Percentiles rank a stretch among this genome's conserved stretches.
These are phyloP conservation scores for Monosporozyma servazzii DNA, from an alignment of 805 yeast species.

Conservation along the genomic window DNA sequence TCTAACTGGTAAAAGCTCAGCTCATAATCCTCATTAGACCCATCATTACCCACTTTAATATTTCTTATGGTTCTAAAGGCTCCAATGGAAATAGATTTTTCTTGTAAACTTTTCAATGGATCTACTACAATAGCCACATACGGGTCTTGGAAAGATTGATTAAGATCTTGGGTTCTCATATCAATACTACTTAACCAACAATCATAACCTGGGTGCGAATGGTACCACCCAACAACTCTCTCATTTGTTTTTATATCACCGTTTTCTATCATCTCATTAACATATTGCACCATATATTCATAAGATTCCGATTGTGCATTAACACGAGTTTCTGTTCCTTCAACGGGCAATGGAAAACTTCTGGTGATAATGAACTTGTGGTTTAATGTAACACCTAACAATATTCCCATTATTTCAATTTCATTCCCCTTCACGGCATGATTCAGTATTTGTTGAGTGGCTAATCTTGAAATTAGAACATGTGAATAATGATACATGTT, in stretches of 20 bases:
- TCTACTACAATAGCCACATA: conserved; percentile 83
- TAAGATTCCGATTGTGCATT: conserved; percentile 91
- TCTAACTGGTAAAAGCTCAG: conserved; percentile 19
- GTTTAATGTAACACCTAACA: conserved; percentile 63
- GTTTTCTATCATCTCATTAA: conserved; percentile 40
- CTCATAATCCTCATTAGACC: conserved; percentile 1
- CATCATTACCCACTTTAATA: conserved; percentile 19
- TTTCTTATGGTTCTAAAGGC: conserved; percentile 69
- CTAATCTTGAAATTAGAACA: conserved; percentile 50
- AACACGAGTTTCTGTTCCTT: conserved; percentile 92
- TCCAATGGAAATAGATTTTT: conserved; percentile 71
- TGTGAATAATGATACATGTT: conserved; percentile 10
- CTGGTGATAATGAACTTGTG: conserved; percentile 62
- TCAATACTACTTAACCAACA: conserved; percentile 94
- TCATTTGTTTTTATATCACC: conserved; percentile 38
- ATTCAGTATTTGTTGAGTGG: conserved; percentile 62
- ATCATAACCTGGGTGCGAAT: conserved; percentile 97
- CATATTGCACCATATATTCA: conserved; percentile 85
- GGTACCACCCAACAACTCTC: conserved; percentile 94
- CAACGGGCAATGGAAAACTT: conserved; percentile 81
- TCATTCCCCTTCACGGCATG: conserved; percentile 81
- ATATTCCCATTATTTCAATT: conserved; percentile 92
- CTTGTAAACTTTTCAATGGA: conserved; percentile 56
- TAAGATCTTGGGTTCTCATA: conserved; percentile 76
- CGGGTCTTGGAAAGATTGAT: conserved; percentile 87